Percentiles rank a stretch among this genome's conserved stretches.
Evolutionary conservation across 257 asterid species (phyloP).

Genomic region (Forsythia suspensa): DNA sequence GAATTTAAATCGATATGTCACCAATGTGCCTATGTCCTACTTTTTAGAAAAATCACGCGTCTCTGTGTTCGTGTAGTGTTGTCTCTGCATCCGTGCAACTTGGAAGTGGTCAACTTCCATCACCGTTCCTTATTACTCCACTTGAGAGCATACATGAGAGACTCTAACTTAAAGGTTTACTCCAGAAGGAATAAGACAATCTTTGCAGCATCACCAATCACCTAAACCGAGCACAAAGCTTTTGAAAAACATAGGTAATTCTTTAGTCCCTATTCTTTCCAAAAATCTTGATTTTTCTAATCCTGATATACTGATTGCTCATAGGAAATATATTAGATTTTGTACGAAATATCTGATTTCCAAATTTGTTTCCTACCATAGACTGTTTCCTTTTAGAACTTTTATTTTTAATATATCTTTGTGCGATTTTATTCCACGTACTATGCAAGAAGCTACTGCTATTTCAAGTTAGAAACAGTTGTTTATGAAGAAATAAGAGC

Average conservation of each 20-base stretch:
- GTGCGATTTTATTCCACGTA: not conserved
- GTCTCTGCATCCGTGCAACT: no score
- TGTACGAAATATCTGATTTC: not conserved
- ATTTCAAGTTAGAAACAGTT: not conserved
- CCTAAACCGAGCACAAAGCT: not conserved
- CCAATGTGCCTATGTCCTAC: no score
- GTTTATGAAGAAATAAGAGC: not conserved
- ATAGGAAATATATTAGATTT: not conserved
- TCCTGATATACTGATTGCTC: not conserved
- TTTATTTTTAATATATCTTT: not conserved
- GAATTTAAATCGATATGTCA: no score
- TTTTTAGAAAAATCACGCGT: no score
- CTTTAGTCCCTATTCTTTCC: not conserved
- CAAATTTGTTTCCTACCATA: not conserved
- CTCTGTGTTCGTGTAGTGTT: no score
- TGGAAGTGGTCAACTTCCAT: not conserved
- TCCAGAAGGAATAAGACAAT: not conserved
- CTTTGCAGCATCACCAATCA: not conserved
- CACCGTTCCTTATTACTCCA: not conserved
- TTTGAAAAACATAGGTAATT: not conserved
- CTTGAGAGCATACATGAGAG: not conserved
- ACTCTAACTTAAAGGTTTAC: not conserved
- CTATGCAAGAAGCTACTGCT: not conserved
- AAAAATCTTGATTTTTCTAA: not conserved
- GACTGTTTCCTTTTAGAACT: not conserved